Evolutionary conservation across 1,284 basidiomycete species (phyloP).

Genomic region (Xerocomus nothofagi): DNA sequence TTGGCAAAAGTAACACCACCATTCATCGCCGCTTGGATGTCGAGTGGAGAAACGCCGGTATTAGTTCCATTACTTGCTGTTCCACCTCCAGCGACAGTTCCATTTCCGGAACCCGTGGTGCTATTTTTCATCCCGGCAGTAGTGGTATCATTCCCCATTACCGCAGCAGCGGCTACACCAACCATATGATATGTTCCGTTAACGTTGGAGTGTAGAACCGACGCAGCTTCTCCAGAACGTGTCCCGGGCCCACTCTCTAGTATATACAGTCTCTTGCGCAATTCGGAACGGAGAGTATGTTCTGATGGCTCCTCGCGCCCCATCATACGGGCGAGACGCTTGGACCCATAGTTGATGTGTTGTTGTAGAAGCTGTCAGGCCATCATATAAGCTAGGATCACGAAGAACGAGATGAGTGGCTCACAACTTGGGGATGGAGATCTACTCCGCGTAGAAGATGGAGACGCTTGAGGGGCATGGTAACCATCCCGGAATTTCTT

Average conservation of each 20-base stretch:
- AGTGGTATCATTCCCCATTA: conserved; percentile 5
- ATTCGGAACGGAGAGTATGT: conserved; percentile 47
- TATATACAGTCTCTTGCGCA: conserved; percentile 54
- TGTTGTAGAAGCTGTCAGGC: conserved; percentile 60
- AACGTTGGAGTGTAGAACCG: conserved; percentile 5
- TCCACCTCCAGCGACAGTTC: conserved; percentile 8
- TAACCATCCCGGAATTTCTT: conserved; percentile 23
- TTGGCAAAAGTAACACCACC: conserved; percentile 53
- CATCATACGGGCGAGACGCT: conserved; percentile 69
- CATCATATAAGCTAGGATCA: not conserved
- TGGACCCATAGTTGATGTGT: conserved; percentile 64
- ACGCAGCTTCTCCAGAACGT: conserved; percentile 10
- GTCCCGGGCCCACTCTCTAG: conserved; percentile 33
- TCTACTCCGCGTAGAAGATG: conserved; percentile 26
- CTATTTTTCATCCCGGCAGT: conserved; percentile 3
- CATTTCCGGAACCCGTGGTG: conserved; percentile 10
- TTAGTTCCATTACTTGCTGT: conserved; percentile 17
- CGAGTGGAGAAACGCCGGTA: conserved; percentile 39
- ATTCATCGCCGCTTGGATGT: conserved; percentile 39
- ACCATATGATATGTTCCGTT: conserved; percentile 11
- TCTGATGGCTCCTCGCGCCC: conserved; percentile 53
- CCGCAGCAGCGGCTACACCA: conserved; percentile 9
- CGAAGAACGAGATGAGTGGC: conserved; percentile 22
- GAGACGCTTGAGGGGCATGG: conserved; percentile 29
- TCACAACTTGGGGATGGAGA: conserved; percentile 63